Evolutionary conservation across 805 yeast genomes (phyloP).

Genomic region (Saturnispora saitoi): DNA sequence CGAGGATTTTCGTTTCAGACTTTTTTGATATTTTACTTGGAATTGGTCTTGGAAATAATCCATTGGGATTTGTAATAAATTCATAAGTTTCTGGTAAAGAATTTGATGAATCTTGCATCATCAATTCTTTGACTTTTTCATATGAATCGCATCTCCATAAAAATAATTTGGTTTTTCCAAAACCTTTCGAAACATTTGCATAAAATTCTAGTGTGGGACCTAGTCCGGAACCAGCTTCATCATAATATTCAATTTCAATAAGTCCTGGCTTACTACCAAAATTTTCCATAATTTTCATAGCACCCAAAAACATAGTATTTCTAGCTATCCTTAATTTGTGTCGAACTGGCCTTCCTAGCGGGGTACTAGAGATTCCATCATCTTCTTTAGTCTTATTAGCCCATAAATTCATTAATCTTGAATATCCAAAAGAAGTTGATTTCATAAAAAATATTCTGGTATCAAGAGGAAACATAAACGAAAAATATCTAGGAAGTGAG

Average conservation of each 20-base stretch:
- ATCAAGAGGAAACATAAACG: slow-evolving; percentile 79
- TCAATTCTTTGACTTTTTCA: not conserved
- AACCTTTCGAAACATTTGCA: slow-evolving; percentile 69
- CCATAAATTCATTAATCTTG: slow-evolving; percentile 76
- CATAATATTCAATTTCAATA: slow-evolving; percentile 78
- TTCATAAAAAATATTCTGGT: slow-evolving; percentile 71
- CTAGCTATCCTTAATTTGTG: slow-evolving; percentile 77
- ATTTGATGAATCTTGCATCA: not conserved
- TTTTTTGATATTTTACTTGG: slow-evolving; percentile 7
- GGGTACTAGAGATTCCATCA: slow-evolving; percentile 17
- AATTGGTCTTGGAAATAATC: slow-evolving; percentile 68
- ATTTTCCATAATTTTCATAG: slow-evolving; percentile 64
- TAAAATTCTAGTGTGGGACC: slow-evolving; percentile 96
- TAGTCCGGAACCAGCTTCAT: slow-evolving; percentile 91
- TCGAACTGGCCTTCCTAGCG: slow-evolving; percentile 65
- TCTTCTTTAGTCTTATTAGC: slow-evolving; percentile 35
- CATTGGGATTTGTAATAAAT: slow-evolving; percentile 37
- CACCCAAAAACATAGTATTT: slow-evolving; percentile 60
- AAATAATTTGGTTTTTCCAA: slow-evolving; percentile 43
- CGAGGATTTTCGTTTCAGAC: slow-evolving; percentile 29
- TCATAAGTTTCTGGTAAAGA: slow-evolving; percentile 3
- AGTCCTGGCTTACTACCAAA: slow-evolving; percentile 76
- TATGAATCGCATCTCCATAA: slow-evolving; percentile 58
- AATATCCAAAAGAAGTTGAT: slow-evolving; percentile 85
- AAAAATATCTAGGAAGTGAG: slow-evolving; percentile 59